Evolutionary conservation across 768 basidiomycete species (phyloP).

Genomic region (Termitomyces titanicus): DNA sequence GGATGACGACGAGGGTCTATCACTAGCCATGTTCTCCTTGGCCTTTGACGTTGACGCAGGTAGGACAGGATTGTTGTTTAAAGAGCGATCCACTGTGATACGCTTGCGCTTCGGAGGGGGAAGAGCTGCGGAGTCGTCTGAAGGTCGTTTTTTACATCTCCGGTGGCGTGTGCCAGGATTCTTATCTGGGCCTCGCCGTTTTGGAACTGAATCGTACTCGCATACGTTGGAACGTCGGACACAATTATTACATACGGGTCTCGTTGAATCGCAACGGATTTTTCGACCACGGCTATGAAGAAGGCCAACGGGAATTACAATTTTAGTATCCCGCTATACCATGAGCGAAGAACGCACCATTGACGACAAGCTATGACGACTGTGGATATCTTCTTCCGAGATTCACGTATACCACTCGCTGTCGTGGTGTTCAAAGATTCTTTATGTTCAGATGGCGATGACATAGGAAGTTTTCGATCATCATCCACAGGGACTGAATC

Average conservation of each 20-base stretch:
- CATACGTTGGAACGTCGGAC: slow-evolving; percentile 73
- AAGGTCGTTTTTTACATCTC: slow-evolving; percentile 78
- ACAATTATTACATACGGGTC: slow-evolving; percentile 82
- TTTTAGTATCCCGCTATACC: slow-evolving; percentile 35
- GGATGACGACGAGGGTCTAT: slow-evolving; percentile 21
- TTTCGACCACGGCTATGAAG: slow-evolving; percentile 71
- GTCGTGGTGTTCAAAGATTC: slow-evolving; percentile 27
- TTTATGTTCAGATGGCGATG: slow-evolving; percentile 29
- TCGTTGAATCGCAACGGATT: slow-evolving; percentile 82
- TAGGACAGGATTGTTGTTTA: slow-evolving; percentile 26
- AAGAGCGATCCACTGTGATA: slow-evolving; percentile 23
- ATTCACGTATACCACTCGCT: slow-evolving; percentile 29
- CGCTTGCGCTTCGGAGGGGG: slow-evolving; percentile 54
- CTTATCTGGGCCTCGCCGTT: slow-evolving; percentile 84
- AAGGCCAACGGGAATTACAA: slow-evolving; percentile 26
- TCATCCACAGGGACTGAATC: slow-evolving; percentile 27
- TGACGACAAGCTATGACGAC: slow-evolving; percentile 83
- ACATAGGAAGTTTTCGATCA: slow-evolving; percentile 28
- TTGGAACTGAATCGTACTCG: slow-evolving; percentile 76
- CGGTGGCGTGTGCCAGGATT: slow-evolving; percentile 80
- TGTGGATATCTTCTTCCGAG: slow-evolving; percentile 57
- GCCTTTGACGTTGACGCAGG: slow-evolving; percentile 28
- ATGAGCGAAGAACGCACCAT: slow-evolving; percentile 53
- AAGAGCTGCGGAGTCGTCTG: slow-evolving; percentile 44
- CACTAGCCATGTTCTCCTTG: slow-evolving; percentile 36